These are phyloP conservation scores for Staphylotrichum longicolle DNA, from an alignment of 495 filamentous ascomycete genomes.

Conservation along the genomic window DNA sequence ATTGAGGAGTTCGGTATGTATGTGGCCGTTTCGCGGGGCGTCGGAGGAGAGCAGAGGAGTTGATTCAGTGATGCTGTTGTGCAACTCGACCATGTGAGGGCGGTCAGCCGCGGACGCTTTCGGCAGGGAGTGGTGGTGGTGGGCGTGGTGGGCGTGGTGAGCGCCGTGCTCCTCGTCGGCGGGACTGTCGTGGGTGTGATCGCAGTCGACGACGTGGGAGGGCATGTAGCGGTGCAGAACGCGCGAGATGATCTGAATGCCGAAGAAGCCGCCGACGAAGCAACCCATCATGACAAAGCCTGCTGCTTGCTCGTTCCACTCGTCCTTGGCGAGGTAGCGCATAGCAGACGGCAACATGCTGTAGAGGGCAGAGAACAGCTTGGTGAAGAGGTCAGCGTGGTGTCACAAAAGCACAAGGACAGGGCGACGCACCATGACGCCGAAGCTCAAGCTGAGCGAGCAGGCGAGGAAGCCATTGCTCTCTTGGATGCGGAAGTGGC, in stretches of 20 bases:
- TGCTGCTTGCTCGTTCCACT: conserved; percentile 62
- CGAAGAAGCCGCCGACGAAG: conserved; percentile 78
- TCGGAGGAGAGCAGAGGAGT: conserved; percentile 31
- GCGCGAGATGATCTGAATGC: conserved; percentile 77
- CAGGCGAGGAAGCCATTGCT: conserved; percentile 83
- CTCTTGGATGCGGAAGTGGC: conserved; percentile 81
- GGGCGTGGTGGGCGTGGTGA: conserved; percentile 24
- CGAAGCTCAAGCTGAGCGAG: conserved; percentile 88
- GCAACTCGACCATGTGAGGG: conserved; percentile 27
- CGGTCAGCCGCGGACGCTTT: conserved; percentile 23
- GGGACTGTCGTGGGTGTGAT: conserved; percentile 69
- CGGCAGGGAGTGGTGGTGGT: conserved; percentile 27
- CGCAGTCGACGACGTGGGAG: conserved; percentile 91
- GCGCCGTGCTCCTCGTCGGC: conserved; percentile 34
- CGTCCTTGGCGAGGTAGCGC: conserved; percentile 66
- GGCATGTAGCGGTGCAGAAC: conserved; percentile 81
- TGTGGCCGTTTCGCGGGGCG: conserved; percentile 10
- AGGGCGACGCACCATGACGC: conserved; percentile 80
- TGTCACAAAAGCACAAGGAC: background rate
- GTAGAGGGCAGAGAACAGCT: conserved; percentile 92
- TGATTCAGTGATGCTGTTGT: conserved; percentile 25
- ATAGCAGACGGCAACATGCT: conserved; percentile 89
- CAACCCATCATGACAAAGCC: conserved; percentile 70
- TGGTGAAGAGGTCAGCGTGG: conserved; percentile 21
- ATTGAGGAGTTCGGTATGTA: conserved; percentile 16